phyloP scores from a whole-genome alignment of 1,284 basidiomycete species.

The Apiotrichum laibachii region DNA sequence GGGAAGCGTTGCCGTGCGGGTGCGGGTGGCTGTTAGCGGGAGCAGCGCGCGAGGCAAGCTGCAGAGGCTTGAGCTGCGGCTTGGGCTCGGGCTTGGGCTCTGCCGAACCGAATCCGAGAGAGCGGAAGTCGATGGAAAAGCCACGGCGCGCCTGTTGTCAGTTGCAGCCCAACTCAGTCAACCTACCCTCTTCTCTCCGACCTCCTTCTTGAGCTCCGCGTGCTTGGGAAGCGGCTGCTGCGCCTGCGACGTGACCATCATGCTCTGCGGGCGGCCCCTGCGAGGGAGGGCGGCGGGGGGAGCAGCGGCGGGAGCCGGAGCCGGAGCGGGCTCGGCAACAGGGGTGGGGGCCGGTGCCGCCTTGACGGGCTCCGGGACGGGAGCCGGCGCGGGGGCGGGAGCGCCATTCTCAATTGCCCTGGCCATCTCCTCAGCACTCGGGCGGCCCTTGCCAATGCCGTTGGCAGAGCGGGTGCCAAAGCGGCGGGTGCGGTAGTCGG shows the following conservation, averaged over 20 bases:
- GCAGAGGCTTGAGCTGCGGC: conserved; percentile 34
- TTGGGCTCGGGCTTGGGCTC: conserved; percentile 22
- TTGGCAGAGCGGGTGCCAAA: conserved; percentile 11
- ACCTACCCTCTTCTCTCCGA: conserved; percentile 28
- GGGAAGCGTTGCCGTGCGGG: not conserved
- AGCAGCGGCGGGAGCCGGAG: not conserved
- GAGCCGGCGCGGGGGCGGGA: not conserved
- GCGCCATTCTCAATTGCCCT: conserved; percentile 16
- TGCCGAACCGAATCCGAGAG: conserved; percentile 39
- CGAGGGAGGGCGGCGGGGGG: not conserved
- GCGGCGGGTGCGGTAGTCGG: conserved; percentile 63
- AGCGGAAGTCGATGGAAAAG: conserved; percentile 49
- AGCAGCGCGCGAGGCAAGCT: conserved; percentile 24
- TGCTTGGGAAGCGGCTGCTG: conserved; percentile 3
- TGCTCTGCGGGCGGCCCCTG: conserved; percentile 16
- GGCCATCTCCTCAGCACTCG: conserved; percentile 12
- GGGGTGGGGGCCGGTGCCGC: conserved; percentile 1
- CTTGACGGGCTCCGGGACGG: not conserved
- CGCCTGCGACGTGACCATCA: conserved; percentile 4
- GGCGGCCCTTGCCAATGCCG: not conserved
- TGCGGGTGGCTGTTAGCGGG: conserved; percentile 8
- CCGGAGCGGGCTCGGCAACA: not conserved
- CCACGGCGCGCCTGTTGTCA: conserved; percentile 35
- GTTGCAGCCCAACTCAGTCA: conserved; percentile 10
- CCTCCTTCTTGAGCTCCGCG: conserved; percentile 6